phyloP scores from a whole-genome alignment of 805 yeast genomes.

The Candida quercuum region DNA sequence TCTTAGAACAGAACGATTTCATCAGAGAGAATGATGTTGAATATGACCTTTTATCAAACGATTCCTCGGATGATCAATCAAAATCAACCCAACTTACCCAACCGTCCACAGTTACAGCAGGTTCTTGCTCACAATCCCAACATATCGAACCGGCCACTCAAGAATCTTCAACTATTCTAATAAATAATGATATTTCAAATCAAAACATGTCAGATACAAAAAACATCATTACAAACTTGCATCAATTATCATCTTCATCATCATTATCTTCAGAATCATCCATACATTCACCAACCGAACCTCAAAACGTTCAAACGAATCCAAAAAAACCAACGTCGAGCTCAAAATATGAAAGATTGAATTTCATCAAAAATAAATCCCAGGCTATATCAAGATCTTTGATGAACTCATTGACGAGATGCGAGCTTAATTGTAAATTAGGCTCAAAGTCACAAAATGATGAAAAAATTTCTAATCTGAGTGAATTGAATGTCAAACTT shows the following conservation, averaged over 20 bases:
- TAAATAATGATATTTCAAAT: constrained; percentile 1
- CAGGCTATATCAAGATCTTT: constrained; percentile 13
- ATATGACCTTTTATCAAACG: background rate
- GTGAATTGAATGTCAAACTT: constrained; percentile 14
- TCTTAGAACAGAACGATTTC: constrained; percentile 25
- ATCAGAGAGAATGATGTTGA: background rate
- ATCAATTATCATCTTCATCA: background rate
- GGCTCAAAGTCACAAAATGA: constrained; percentile 6
- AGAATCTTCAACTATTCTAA: constrained; percentile 2
- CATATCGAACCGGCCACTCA: constrained; percentile 8
- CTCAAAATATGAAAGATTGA: background rate
- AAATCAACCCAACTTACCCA: background rate
- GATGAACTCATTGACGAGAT: constrained; percentile 16
- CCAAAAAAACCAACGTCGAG: no score
- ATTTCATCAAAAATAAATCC: constrained; percentile 2
- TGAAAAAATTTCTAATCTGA: constrained; percentile 11
- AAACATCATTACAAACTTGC: background rate
- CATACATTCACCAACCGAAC: background rate
- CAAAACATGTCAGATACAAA: constrained; percentile 1
- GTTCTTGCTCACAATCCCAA: constrained; percentile 1
- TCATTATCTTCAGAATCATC: background rate
- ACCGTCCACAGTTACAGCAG: background rate
- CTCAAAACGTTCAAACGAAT: no score
- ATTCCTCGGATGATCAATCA: constrained; percentile 1
- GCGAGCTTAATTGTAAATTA: constrained; percentile 13